Conservation (phyloP, 805 yeast genomes). For the Starmerella bacillaris region DNA sequence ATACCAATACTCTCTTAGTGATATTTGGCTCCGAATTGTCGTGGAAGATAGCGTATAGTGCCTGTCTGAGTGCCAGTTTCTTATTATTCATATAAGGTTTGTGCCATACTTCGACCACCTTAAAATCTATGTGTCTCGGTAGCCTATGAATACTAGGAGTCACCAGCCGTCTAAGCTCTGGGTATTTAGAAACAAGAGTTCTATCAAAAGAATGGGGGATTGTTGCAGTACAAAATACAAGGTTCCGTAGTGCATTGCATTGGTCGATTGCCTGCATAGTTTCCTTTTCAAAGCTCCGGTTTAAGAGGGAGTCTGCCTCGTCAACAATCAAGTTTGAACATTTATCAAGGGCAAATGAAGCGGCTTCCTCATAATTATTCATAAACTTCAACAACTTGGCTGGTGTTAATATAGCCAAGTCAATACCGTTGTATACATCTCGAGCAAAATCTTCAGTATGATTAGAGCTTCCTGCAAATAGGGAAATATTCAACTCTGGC, state of each 20-base stretch:
- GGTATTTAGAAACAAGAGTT: conserved; percentile 42
- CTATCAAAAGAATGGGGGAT: conserved; percentile 62
- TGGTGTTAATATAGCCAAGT: conserved; percentile 74
- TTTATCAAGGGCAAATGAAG: conserved; percentile 23
- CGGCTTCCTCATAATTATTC: conserved; percentile 19
- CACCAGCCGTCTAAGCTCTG: conserved; percentile 44
- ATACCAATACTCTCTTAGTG: conserved; percentile 66
- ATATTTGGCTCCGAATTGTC: conserved; percentile 65
- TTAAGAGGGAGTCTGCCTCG: conserved; percentile 88
- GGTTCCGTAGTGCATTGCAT: conserved; percentile 38
- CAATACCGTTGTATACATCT: conserved; percentile 32
- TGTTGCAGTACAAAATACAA: conserved; percentile 77
- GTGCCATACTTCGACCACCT: conserved; percentile 55
- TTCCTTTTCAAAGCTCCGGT: conserved; percentile 52
- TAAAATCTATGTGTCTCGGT: conserved; percentile 57
- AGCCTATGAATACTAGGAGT: conserved; percentile 72
- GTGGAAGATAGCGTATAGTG: conserved; percentile 62
- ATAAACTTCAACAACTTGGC: conserved; percentile 37
- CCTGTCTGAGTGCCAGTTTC: conserved; percentile 71
- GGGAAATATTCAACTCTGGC: conserved; percentile 7
- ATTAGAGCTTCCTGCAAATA: conserved; percentile 6
- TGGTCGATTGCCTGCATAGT: conserved; percentile 38
- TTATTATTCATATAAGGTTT: conserved; percentile 75
- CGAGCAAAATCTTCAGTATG: conserved; percentile 16
- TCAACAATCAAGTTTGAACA: conserved; percentile 57